Evolutionary conservation across 352 stramenopile species (phyloP).

Genomic region (Blastocystis sp.): DNA sequence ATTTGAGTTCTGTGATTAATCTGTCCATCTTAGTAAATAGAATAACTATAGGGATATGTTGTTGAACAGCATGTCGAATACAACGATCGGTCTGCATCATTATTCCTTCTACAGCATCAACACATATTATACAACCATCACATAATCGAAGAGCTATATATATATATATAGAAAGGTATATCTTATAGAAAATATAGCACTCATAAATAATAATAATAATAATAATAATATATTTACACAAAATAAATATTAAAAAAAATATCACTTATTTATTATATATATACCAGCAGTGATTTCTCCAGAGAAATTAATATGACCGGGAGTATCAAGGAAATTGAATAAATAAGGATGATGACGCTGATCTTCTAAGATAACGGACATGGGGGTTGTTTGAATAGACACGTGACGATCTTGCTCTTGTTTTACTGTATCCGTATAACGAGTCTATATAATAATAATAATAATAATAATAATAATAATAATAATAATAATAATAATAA

Average conservation of each 20-base stretch:
- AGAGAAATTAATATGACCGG: conserved; percentile 8
- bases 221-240: neutral
- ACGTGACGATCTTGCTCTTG: conserved; percentile 85
- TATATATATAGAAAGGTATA: conserved; percentile 87
- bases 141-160: conserved; percentile 69
- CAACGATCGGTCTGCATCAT: conserved; percentile 90
- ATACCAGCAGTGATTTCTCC: conserved; percentile 27
- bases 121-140: conserved; percentile 77
- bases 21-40: conserved; percentile 92
- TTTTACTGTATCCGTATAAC: conserved; percentile 79
- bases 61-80: conserved; percentile 66
- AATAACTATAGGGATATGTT: conserved; percentile 67
- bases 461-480: no score
- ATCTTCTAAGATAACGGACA: conserved; percentile 75
- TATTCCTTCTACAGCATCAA: conserved; percentile 89
- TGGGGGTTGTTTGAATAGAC: conserved; percentile 80
- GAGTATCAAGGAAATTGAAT: conserved; percentile 75
- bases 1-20: conserved; percentile 90
- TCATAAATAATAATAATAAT: conserved; percentile 39
- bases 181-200: conserved; percentile 77
- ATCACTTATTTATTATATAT: neutral
- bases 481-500: conserved; percentile 40
- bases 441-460: conserved; percentile 48
- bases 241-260: neutral
- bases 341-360: conserved; percentile 77